A percentile compares a stretch with the other conserved stretches of the same genome.
These are phyloP conservation scores for Penicillium glabrum DNA, from an alignment of 2,329 filamentous ascomycete species.

Conservation along the genomic window DNA sequence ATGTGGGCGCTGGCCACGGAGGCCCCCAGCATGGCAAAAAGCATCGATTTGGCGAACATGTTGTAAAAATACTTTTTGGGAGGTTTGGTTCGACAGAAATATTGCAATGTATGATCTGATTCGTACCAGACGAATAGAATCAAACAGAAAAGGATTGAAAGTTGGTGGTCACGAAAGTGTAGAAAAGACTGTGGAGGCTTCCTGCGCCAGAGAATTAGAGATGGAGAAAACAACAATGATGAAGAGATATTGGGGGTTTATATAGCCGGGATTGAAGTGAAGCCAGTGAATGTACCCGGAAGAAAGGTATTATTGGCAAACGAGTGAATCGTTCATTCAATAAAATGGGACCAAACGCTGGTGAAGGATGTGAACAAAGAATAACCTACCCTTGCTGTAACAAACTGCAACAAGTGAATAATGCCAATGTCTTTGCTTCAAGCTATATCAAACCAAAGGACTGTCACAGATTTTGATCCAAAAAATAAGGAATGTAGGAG, in stretches of 20 bases:
- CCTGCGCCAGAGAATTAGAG: conserved; percentile 11
- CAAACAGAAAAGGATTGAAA: conserved; percentile 24
- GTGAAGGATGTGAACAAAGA: background rate
- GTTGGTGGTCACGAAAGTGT: conserved; percentile 15
- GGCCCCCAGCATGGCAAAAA: conserved; percentile 51
- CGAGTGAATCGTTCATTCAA: background rate
- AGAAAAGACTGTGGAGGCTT: background rate
- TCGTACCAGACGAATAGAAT: conserved; percentile 36
- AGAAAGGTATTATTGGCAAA: background rate
- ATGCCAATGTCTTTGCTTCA: background rate
- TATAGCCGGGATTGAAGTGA: background rate
- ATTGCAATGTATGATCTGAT: conserved; percentile 21
- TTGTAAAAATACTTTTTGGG: conserved; percentile 10
- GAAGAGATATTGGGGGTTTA: background rate
- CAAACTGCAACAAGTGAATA: background rate
- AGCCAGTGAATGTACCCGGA: background rate
- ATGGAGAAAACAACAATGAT: background rate
- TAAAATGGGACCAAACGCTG: background rate
- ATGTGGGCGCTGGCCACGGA: conserved; percentile 71
- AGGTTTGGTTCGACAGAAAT: conserved; percentile 18
- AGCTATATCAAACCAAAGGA: background rate
- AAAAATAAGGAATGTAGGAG: conserved; percentile 16
- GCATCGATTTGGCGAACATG: conserved; percentile 33
- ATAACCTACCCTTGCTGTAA: background rate
- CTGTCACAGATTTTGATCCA: background rate